Base-by-base conservation (phyloP, 2,329 filamentous ascomycete genomes). In the Alternaria sp. region DNA sequence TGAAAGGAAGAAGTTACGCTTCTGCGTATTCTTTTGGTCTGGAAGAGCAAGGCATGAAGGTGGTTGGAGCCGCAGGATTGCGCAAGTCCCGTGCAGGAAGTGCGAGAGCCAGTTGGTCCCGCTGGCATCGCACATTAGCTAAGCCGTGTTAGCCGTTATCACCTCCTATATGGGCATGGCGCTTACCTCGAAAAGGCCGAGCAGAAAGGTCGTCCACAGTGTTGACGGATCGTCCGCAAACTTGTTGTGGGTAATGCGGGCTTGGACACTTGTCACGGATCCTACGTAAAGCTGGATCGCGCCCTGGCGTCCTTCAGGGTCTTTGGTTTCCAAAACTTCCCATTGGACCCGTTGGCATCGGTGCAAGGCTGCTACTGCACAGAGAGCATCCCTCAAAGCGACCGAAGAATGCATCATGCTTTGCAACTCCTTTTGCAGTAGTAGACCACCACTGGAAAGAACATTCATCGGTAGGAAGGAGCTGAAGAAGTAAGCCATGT, bases 51-150 rank as follows among this genome's bases (percentile, higher is more conserved):
- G 56, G 21, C 57, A 57, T 5, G 33, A 47, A 4, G 71, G 73
- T 4, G 61, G 50, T 45, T 72, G 72, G 21, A 75, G 55, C 12
- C 69, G 68, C 5, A 76, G 61, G 23, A 76, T 69, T 14, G 69
- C 64, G 46, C 69, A 74, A 47, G 74, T 75, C 15, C 74, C 73
- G 30, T 74, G 68, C 12, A 75, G 45, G 44, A 76, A 76, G 30
- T 75, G 74, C 5, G 70, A 68, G 1, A 75, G 66, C 74, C 74
- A 76, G 21, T 72, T 72, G 4, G 50, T 63, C 21, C 74, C 74
- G 12, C 70, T 71, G 3, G 62, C 65, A 41, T 76, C 73, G 14
- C 69, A 72, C 73, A 74, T 76, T 25, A 75, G 55, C 74, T 76
- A 25, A n/a, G 11, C 23, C 15, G 20, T 2, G 12, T 64, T 23